Evolutionary conservation across 2,329 filamentous ascomycete genomes (phyloP).

Genomic region (Aspergillus aculeatus): DNA sequence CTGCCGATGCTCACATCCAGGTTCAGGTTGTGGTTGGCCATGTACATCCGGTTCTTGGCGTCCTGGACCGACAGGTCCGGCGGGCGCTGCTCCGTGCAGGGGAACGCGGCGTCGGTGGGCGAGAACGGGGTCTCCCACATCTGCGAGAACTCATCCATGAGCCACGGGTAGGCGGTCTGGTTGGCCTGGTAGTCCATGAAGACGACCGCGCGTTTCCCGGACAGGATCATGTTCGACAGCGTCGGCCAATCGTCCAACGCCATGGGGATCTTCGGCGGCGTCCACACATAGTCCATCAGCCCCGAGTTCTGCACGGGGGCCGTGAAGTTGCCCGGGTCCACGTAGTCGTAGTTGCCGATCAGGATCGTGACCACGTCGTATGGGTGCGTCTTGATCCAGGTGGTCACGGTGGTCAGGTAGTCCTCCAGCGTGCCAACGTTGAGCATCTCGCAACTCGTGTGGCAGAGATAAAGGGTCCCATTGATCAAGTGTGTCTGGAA

Average conservation of each 20-base stretch:
- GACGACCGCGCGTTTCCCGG: conserved; percentile 69
- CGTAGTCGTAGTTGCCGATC: conserved; percentile 78
- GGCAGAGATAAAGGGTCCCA: conserved; percentile 71
- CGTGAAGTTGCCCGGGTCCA: conserved; percentile 63
- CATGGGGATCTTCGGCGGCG: conserved; percentile 70
- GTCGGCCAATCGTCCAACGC: conserved; percentile 77
- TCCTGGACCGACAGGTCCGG: conserved; percentile 59
- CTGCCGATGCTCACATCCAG: conserved; percentile 68
- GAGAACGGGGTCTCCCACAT: conserved; percentile 92
- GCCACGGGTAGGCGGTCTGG: conserved; percentile 74
- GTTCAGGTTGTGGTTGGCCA: conserved; percentile 91
- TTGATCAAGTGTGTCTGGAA: conserved; percentile 60
- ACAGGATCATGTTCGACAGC: conserved; percentile 71
- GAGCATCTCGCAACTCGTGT: conserved; percentile 77
- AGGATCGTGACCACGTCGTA: conserved; percentile 87
- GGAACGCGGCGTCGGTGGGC: conserved; percentile 66
- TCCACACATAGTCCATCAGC: conserved; percentile 70
- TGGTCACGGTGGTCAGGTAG: conserved; percentile 67
- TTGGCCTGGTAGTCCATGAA: conserved; percentile 86
- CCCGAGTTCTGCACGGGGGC: conserved; percentile 69
- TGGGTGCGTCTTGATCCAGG: conserved; percentile 73
- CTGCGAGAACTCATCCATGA: conserved; percentile 83
- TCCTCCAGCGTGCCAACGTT: conserved; percentile 74
- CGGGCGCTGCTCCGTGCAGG: conserved; percentile 75
- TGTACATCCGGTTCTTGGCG: conserved; percentile 66